Base-by-base conservation (phyloP, 352 stramenopile species). In the Globisporangium spinosum region DNA sequence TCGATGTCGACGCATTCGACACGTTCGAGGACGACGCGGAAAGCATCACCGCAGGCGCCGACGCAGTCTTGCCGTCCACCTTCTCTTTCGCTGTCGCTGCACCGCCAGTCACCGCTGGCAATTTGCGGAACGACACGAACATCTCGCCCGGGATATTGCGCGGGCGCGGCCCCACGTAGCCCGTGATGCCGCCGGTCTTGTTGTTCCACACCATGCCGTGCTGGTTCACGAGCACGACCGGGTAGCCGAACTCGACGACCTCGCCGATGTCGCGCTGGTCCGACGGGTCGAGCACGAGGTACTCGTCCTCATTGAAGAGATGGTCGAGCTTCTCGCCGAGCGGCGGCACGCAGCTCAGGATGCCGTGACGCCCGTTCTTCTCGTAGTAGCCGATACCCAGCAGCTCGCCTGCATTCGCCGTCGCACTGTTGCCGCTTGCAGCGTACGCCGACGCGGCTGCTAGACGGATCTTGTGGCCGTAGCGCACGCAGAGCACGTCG, bases 141-240 rank as follows among this genome's bases (percentile, higher is more conserved):
- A 95, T 94, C 63, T 95, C 87, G 8, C 87, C 87, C 2, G 79
- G 49, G 8, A 89, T 86, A 49, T 84, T 75, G 29, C 87, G 85
- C 25, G 83, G 74, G 23, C 87, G 76, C 17, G 87, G 87, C 0
- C 87, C 87, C 10, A 95, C 75, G 67, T 95, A 95, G 27, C 87
- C 87, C 49, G 87, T 95, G 72, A 95, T 94, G 35, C 87, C 87
- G 57, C 87, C 85, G 8, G 87, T 95, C 74, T 95, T 95, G 72
- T 95, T 95, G 78, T 95, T 95, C 87, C 85, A 95, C 38, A 94
- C 87, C 76, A 91, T 78, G 22, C 82, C 82, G 64, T 91, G 79
- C 71, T 94, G 87, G 71, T 95, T 94, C 67, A 95, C 82, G 38
- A 95, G 82, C 66, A 94, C 87, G 27, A 95, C 64, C 5, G 80